Conservation (phyloP, 768 basidiomycete genomes). For the Amylocystis lapponica region DNA sequence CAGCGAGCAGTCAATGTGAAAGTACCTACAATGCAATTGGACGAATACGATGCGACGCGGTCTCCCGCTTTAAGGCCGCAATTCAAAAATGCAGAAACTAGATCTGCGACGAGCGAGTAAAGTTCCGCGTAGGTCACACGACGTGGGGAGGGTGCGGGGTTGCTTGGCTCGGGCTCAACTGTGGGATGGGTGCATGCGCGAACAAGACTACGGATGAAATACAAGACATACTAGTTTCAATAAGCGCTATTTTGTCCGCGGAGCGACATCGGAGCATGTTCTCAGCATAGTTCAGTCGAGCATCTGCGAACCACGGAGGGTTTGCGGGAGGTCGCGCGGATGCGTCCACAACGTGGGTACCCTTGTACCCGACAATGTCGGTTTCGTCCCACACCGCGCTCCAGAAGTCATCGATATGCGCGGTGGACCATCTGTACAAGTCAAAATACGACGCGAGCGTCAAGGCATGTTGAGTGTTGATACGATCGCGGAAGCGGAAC, state of each 20-base stretch:
- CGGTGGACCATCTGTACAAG: constrained; percentile 61
- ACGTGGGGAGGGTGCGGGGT: constrained; percentile 38
- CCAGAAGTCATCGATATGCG: constrained; percentile 64
- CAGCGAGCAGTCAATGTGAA: background rate
- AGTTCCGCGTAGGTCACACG: constrained; percentile 52
- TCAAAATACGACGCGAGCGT: constrained; percentile 52
- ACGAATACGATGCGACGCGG: constrained; percentile 71
- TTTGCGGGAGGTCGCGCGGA: constrained; percentile 49
- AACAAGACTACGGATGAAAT: constrained; percentile 12
- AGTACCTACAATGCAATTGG: constrained; percentile 65
- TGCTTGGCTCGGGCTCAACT: constrained; percentile 59
- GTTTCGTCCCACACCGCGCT: constrained; percentile 66
- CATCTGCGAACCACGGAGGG: constrained; percentile 66
- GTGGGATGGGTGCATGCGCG: constrained; percentile 8
- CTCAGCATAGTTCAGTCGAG: constrained; percentile 74
- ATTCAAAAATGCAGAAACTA: constrained; percentile 50
- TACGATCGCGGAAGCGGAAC: constrained; percentile 41
- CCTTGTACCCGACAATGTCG: constrained; percentile 56
- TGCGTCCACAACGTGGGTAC: constrained; percentile 51
- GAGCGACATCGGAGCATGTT: constrained; percentile 66
- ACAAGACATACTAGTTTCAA: constrained; percentile 58
- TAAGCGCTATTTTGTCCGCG: constrained; percentile 52
- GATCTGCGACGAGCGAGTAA: constrained; percentile 47
- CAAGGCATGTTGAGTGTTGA: constrained; percentile 44
- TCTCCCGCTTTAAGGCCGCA: constrained; percentile 58